Conservation (phyloP, 768 basidiomycete species). For the Albatrellus ellisii region DNA sequence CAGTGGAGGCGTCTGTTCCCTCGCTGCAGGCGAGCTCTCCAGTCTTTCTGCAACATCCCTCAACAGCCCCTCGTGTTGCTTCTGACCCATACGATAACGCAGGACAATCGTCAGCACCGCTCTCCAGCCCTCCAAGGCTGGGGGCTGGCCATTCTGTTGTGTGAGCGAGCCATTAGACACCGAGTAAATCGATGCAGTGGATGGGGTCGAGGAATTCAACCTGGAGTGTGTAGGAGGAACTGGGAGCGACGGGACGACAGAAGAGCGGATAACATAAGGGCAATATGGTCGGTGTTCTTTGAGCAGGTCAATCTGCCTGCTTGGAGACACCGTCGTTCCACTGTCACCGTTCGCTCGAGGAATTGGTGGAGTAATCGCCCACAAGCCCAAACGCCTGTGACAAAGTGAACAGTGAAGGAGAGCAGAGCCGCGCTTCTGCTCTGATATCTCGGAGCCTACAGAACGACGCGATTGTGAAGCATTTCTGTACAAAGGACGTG, state of each 20-base stretch:
- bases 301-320: slow-evolving; percentile 54
- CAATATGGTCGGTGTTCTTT: slow-evolving; percentile 80
- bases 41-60: slow-evolving; percentile 16
- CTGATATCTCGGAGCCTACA: slow-evolving; percentile 7
- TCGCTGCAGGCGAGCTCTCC: slow-evolving; percentile 2
- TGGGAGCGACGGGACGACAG: slow-evolving; percentile 44
- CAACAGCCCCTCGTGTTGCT: slow-evolving; percentile 27
- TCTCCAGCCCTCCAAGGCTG: slow-evolving; percentile 61
- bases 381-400: slow-evolving; percentile 12
- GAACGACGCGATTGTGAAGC: slow-evolving; percentile 9
- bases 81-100: slow-evolving; percentile 51
- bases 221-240: slow-evolving; percentile 10
- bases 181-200: slow-evolving; percentile 15
- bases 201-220: slow-evolving; percentile 14
- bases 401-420: slow-evolving; percentile 13
- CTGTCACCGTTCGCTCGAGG: slow-evolving; percentile 6
- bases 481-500: slow-evolving; percentile 1
- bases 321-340: slow-evolving; percentile 14
- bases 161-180: slow-evolving; percentile 20
- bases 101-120: slow-evolving; percentile 60
- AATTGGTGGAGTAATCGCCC: slow-evolving; percentile 9
- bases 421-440: slow-evolving; percentile 15
- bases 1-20: slow-evolving; percentile 7
- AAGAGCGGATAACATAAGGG: slow-evolving; percentile 69
- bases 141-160: slow-evolving; percentile 20